Percentiles rank a stretch among this genome's conserved stretches.
Evolutionary conservation across 2,329 filamentous ascomycete species (phyloP).

Genomic region (Thielaviopsis populi): DNA sequence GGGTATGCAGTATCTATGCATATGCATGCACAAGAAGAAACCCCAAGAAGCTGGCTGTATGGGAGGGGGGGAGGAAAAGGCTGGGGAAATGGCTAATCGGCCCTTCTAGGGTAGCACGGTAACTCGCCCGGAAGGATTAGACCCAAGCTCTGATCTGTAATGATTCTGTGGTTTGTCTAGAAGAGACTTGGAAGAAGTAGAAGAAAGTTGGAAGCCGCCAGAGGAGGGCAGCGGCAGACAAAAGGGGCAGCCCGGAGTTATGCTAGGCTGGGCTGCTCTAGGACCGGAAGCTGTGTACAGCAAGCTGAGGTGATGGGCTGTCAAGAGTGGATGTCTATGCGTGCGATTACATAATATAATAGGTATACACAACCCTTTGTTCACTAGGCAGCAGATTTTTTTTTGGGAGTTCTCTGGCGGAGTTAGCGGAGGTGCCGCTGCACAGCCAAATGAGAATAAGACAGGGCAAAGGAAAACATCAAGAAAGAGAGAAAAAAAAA

Average conservation of each 20-base stretch:
- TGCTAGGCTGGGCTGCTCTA: no score
- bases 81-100: constrained; percentile 1
- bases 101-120: background rate
- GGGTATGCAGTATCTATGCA: no score
- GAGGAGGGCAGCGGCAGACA: background rate
- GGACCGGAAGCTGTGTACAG: background rate
- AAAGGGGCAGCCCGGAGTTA: background rate
- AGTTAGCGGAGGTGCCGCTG: constrained; percentile 1
- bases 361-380: background rate
- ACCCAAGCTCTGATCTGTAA: background rate
- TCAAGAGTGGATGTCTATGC: background rate
- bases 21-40: background rate
- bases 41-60: background rate
- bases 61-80: background rate
- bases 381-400: background rate
- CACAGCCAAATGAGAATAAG: no score
- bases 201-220: background rate
- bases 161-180: background rate
- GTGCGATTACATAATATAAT: background rate
- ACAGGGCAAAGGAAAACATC: background rate
- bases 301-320: no score
- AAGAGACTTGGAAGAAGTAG: constrained; percentile 2
- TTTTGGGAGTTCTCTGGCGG: background rate
- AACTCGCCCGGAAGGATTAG: constrained; percentile 2
- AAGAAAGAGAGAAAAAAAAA: background rate